Percentiles rank a stretch among this genome's conserved stretches.
phyloP scores from a whole-genome alignment of 2,329 filamentous ascomycete species.

The Epicoccum nigrum region DNA sequence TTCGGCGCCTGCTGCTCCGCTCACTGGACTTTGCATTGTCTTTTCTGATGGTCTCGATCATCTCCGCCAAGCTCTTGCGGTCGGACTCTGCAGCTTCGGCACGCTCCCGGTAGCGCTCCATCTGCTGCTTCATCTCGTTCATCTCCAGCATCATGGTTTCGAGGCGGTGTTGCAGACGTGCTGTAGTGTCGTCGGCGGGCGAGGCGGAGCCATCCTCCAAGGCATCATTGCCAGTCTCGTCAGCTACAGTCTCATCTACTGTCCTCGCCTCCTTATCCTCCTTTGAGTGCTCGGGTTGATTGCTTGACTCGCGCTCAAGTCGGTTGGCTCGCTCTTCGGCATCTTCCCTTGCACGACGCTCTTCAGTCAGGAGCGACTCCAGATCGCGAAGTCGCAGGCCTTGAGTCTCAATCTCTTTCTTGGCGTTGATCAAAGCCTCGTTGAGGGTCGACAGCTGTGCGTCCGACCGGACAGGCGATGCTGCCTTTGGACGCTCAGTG shows the following conservation, averaged over 20 bases:
- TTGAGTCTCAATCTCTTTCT: slow-evolving; percentile 86
- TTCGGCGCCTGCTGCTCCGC: slow-evolving; percentile 37
- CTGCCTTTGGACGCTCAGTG: slow-evolving; percentile 72
- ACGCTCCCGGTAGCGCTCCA: slow-evolving; percentile 76
- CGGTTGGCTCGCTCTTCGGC: slow-evolving; percentile 82
- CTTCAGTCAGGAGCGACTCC: slow-evolving; percentile 77
- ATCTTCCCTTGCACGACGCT: slow-evolving; percentile 79
- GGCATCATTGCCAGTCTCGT: slow-evolving; percentile 19
- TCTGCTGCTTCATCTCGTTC: slow-evolving; percentile 77
- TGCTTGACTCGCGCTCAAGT: slow-evolving; percentile 66
- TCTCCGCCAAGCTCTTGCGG: slow-evolving; percentile 79
- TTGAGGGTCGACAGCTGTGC: slow-evolving; percentile 84
- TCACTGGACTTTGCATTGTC: slow-evolving; percentile 61
- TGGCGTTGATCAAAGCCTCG: slow-evolving; percentile 81
- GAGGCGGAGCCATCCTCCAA: slow-evolving; percentile 32
- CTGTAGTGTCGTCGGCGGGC: slow-evolving; percentile 44
- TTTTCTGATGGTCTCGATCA: slow-evolving; percentile 80
- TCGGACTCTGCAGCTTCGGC: slow-evolving; percentile 84
- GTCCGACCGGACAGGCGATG: slow-evolving; percentile 66
- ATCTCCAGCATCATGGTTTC: slow-evolving; percentile 81
- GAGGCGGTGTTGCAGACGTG: slow-evolving; percentile 70
- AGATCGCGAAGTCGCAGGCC: slow-evolving; percentile 78
- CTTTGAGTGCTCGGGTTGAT: slow-evolving; percentile 39
- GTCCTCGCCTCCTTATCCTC: slow-evolving; percentile 27
- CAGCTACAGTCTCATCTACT: slow-evolving; percentile 15